Percentiles rank a stretch among this genome's conserved stretches.
phyloP scores from a whole-genome alignment of 2,329 filamentous ascomycete genomes.

The Aspergillus vadensis region DNA sequence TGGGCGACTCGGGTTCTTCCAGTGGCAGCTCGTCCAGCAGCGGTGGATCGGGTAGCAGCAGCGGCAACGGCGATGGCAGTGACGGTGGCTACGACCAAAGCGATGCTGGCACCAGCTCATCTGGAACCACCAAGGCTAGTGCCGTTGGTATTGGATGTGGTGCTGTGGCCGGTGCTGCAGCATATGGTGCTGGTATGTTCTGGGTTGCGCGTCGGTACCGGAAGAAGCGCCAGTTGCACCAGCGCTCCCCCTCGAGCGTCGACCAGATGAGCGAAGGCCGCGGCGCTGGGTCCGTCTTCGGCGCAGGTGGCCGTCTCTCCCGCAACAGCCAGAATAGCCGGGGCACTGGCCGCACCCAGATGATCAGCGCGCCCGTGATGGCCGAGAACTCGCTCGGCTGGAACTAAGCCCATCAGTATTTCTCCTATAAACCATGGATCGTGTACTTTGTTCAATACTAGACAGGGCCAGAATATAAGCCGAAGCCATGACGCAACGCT shows the following conservation, averaged over 20 bases:
- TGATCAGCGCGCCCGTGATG: constrained; percentile 87
- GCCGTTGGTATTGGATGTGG: constrained; percentile 72
- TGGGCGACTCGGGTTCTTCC: constrained; percentile 51
- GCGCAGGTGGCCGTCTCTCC: constrained; percentile 48
- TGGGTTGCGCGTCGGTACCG: constrained; percentile 88
- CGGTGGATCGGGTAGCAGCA: constrained; percentile 43
- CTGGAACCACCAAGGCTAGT: constrained; percentile 41
- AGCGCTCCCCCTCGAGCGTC: constrained; percentile 71
- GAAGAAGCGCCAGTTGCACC: constrained; percentile 76
- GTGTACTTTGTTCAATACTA: constrained; percentile 20
- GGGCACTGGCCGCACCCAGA: constrained; percentile 65
- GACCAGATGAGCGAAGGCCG: constrained; percentile 69
- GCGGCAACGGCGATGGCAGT: constrained; percentile 44
- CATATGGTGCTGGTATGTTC: constrained; percentile 95
- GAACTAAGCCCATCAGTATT: constrained; percentile 65
- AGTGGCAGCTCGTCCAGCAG: constrained; percentile 32
- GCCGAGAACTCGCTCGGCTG: constrained; percentile 94
- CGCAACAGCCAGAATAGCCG: constrained; percentile 66
- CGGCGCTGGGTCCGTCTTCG: constrained; percentile 41
- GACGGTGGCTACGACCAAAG: constrained; percentile 42
- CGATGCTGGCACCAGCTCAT: constrained; percentile 53
- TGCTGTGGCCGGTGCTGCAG: constrained; percentile 73
- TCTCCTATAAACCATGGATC: constrained; percentile 5
- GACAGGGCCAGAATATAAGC: constrained; percentile 12
- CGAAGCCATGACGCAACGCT: constrained; percentile 12